Evolutionary conservation across 2,329 filamentous ascomycete species (phyloP), one percentile per base, ranked within the genome.

Genomic region (Talaromyces sp.): DNA sequence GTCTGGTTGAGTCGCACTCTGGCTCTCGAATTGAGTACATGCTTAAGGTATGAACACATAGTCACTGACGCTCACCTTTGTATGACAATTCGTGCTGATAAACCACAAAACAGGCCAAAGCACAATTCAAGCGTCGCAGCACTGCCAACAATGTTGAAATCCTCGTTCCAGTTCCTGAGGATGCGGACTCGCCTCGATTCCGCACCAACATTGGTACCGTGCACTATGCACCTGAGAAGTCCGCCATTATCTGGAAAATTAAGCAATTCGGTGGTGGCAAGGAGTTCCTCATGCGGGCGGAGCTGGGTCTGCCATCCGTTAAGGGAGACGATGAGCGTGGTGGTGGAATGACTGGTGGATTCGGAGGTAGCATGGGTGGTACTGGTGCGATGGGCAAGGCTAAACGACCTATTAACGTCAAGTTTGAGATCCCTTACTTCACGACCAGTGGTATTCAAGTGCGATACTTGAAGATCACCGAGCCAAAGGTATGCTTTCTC

Each of bases 381-480:
- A 85, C 94, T 24, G 86, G 83, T n/a, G 82, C 86, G 4, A 77
- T 75, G 17, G 87, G 86, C 53, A 97, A 97, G 78, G 90, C 90
- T 17, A 99, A 97, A 82, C 81, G 94, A 64, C 94, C 94, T 1
- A 99, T 99, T 68, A 93, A 92, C 74, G 94, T 99, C 78, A 99
- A 99, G 79, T 99, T 99, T 72, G 94, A 99, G 80, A 99, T 99
- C 70, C 94, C 94, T n/a, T 99, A 99, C 77, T 99, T 99, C 73
- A 99, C 94, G n/a, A 99, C 95, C 3, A 95, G 90, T 77, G 94
- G 94, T 60, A 99, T 99, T 64, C 95, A 99, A 75, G 94, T 99
- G 67, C 86, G 94, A 68, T 99, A 99, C 74, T 77, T 99, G 73
- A 99, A 99, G 83, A 99, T 99, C 69, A 97, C 96, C 60, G 94